Evolutionary conservation across 164 flowering plant species (phyloP).

Genomic region (Tetracentron sinense): DNA sequence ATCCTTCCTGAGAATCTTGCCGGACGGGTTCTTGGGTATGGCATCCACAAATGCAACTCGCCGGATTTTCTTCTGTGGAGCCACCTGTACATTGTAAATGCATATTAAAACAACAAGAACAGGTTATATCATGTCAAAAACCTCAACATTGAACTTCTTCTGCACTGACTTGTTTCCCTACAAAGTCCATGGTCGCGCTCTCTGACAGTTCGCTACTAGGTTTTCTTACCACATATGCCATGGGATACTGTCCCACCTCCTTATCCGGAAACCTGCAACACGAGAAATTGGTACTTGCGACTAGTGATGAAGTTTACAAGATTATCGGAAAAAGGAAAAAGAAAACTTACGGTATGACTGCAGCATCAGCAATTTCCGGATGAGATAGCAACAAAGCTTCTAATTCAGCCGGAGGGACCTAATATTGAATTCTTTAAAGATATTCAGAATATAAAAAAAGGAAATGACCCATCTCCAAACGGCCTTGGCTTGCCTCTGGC

Average conservation of each 20-base stretch:
- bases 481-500: too few relatives aligned
- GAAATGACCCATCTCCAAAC: too few relatives aligned
- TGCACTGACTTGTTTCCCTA: constrained; percentile 58
- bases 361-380: constrained; percentile 72
- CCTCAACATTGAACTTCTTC: neutral
- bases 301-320: neutral
- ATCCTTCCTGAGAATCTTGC: constrained; percentile 92
- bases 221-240: constrained; percentile 86
- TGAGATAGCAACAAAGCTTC: constrained; percentile 76
- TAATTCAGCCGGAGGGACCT: constrained; percentile 96
- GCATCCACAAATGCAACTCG: constrained; percentile 63
- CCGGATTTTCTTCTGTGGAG: constrained; percentile 86
- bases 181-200: constrained; percentile 56
- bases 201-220: constrained; percentile 50
- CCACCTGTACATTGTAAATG: constrained; percentile 47
- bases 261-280: constrained; percentile 71
- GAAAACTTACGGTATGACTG: constrained; percentile 83
- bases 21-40: constrained; percentile 87
- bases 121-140: neutral
- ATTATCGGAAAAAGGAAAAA: neutral
- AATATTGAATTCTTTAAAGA: neutral
- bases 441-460: neutral
- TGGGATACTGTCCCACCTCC: constrained; percentile 83
- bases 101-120: neutral
- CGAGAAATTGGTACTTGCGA: neutral